Base-by-base conservation (phyloP, 2,329 filamentous ascomycete genomes). In the Alternaria consortialis region DNA sequence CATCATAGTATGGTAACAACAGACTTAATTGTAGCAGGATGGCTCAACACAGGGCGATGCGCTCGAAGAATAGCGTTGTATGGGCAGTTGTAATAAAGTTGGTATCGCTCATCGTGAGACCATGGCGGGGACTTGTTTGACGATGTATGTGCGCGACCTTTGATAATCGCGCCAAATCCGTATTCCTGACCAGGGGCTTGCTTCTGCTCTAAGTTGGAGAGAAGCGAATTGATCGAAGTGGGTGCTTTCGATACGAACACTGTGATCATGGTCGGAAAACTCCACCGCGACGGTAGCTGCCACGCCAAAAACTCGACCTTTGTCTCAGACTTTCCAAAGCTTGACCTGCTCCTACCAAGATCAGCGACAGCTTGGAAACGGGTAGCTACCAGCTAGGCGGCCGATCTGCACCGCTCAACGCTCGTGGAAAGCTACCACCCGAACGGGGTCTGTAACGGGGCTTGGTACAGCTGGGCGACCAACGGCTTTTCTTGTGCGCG, bases 381-480 rank as follows among this genome's bases (percentile, higher is more conserved):
- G 42, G 53, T 43, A n/a, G 48, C 17, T 50, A 36, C 46, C 44
- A 52, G 39, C 47, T 59, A 37, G 52, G 46, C 50, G 37, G 50
- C 53, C 46, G 20, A 44, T 42, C 51, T 46, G 32, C 25, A 29
- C 36, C 7, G 23, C 29, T 32, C 31, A 53, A 58, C 52, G 52
- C 47, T 31, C 20, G 4, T 46, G 32, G 51, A 43, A 9, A 32
- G 20, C 15, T 60, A 51, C 60, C 60, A 15, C 23, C 17, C 40
- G 29, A 48, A 36, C 37, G 54, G 53, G 31, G 46, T 36, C 36
- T 29, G 29, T n/a, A 47, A 53, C 42, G 36, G 31, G 37, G 36
- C 63, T 65, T 65, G 63, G 63, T 65, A 65, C 60, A 58, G 56
- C 60, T 65, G 44, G 63, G 57, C 63, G 51, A 53, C 36, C 31